A percentile compares a stretch with the other conserved stretches of the same genome.
phyloP scores from a whole-genome alignment of 495 filamentous ascomycete species.

The Daldinia concentrica region DNA sequence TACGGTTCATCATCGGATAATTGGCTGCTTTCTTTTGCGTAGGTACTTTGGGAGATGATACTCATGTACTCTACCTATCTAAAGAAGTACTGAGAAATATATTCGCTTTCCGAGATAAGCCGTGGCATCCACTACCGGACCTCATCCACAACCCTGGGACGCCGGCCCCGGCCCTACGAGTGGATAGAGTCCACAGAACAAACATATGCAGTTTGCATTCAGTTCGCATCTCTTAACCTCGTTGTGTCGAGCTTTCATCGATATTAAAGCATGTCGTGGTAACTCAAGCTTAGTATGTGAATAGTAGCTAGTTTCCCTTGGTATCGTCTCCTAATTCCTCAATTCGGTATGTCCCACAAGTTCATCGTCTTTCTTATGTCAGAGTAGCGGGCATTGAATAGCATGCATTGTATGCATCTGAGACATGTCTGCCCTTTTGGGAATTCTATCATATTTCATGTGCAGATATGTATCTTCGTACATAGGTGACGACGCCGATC shows the following conservation, averaged over 20 bases:
- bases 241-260: neutral
- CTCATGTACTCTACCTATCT: neutral
- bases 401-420: slow-evolving; percentile 8
- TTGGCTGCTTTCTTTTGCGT: neutral
- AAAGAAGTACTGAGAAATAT: neutral
- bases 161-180: slow-evolving; percentile 24
- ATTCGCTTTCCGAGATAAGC: neutral
- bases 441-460: slow-evolving; percentile 1
- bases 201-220: neutral
- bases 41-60: neutral
- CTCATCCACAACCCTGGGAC: slow-evolving; percentile 5
- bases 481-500: slow-evolving; percentile 17
- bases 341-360: slow-evolving; percentile 1
- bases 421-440: neutral
- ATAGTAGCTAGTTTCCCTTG: slow-evolving; percentile 14
- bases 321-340: neutral
- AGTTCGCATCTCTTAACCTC: slow-evolving; percentile 1
- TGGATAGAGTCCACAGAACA: slow-evolving; percentile 7
- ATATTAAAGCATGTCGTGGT: neutral
- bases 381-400: slow-evolving; percentile 39
- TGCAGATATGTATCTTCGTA: neutral
- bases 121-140: slow-evolving; percentile 13
- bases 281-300: neutral
- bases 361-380: slow-evolving; percentile 34
- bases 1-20: neutral